Conservation (phyloP, 176 grass and related monocot species). For the Rhipidocladum racemiflorum region DNA sequence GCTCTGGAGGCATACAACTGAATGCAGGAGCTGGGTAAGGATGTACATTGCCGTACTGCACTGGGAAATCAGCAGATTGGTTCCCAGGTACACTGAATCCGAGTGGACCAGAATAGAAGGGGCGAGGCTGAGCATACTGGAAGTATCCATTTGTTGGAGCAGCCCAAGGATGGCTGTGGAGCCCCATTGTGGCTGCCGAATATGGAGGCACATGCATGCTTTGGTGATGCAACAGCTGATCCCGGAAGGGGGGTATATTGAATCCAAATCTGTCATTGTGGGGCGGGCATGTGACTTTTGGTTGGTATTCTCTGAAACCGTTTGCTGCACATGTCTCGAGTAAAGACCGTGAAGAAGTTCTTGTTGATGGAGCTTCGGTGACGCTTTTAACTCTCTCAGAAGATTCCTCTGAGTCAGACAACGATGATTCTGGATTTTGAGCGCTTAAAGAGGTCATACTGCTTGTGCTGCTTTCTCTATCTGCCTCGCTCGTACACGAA, state of each 20-base stretch:
- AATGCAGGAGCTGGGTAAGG: constrained; percentile 48
- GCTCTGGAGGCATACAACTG: constrained; percentile 42
- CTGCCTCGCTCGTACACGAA: constrained; percentile 72
- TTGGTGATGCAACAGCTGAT: constrained; percentile 41
- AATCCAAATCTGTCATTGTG: constrained; percentile 39
- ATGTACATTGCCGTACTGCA: constrained; percentile 60
- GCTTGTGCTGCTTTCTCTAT: constrained; percentile 62
- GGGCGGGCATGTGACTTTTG: constrained; percentile 25
- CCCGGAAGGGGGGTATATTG: constrained; percentile 25
- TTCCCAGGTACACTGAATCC: constrained; percentile 40
- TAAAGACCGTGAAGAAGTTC: constrained; percentile 47
- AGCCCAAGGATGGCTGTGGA: constrained; percentile 58
- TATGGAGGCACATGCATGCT: constrained; percentile 42
- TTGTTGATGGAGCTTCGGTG: constrained; percentile 32
- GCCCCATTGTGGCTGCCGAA: constrained; percentile 50
- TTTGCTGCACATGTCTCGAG: constrained; percentile 42
- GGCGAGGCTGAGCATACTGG: constrained; percentile 46
- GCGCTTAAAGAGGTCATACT: constrained; percentile 62
- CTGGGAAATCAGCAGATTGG: constrained; percentile 46
- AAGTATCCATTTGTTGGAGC: constrained; percentile 63
- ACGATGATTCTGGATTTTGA: constrained; percentile 69
- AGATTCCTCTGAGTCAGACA: constrained; percentile 82
- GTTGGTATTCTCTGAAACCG: constrained; percentile 54
- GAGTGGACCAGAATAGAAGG: constrained; percentile 43
- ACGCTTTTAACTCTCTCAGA: constrained; percentile 28